Base-by-base conservation (phyloP, 2,329 filamentous ascomycete genomes). In the Colletotrichum lentis region DNA sequence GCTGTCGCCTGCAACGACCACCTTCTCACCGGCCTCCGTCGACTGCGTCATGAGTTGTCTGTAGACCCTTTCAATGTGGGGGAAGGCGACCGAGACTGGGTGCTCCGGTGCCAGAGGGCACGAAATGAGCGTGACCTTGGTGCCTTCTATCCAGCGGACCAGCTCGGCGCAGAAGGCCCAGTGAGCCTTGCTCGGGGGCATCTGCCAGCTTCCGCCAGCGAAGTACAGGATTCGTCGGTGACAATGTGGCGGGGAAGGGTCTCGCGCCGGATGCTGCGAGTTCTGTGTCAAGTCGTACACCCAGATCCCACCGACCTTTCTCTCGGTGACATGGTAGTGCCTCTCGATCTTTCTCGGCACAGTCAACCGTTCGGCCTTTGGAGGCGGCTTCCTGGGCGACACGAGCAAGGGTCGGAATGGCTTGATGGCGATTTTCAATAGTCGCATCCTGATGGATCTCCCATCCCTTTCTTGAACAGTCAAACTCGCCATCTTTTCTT, bases 161-260 rank as follows among this genome's bases (percentile, higher is more conserved):
- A 88, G 74, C 61, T 84, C 80, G 0, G 81, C 77, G 58, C 80
- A 78, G 7, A 87, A 74, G 6, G 78, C 78, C 85, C 85, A 88
- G 69, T 88, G 86, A 55, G 85, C 78, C 0, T 75, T 71, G 3
- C 79, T 80, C 0, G 86, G 82, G 0, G 83, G 83, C 70, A 77
- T 78, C 67, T 85, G 84, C 82, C 86, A 88, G 3, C 84, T 84
- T 7, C 86, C 86, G 1, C 86, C 86, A 0, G 80, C 79, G 69
- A 87, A 87, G 67, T 88, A 88, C 68, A 85, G 83, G 27, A 89
- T 73, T 6, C 75, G 69, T 0, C 69, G 65, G 0, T 10, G 2
- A 18, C 47, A 18, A 1, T 27, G 20, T 2, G 7, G 3, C 20
- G 10, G 12, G 14, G 47, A 50, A 11, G n/a, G 12, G 12, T 14